Evolutionary conservation across 1,139 yeast genomes (phyloP).

Genomic region (Taphrina flavorubra): DNA sequence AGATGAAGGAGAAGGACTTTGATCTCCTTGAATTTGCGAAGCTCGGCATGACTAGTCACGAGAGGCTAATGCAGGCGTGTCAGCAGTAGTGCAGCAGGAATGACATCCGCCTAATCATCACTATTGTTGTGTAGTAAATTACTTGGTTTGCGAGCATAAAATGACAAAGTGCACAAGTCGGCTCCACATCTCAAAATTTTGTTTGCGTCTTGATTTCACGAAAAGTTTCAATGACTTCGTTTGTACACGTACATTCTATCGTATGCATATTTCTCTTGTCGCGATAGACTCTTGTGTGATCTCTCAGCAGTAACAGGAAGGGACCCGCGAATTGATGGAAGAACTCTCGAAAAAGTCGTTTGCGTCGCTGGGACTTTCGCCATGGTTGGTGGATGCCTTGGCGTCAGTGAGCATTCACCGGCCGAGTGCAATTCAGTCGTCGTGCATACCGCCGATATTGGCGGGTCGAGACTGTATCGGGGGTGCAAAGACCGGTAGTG

Average conservation of each 20-base stretch:
- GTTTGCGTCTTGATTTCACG: not conserved
- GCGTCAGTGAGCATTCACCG: slow-evolving; percentile 76
- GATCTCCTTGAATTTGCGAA: slow-evolving; percentile 34
- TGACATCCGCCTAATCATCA: not conserved
- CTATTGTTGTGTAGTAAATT: no score
- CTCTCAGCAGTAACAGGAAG: no score
- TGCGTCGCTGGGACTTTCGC: slow-evolving; percentile 72
- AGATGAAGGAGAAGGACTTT: slow-evolving; percentile 31
- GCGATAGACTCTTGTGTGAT: no score
- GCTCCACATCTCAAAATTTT: slow-evolving; percentile 24
- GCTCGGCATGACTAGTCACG: slow-evolving; percentile 38
- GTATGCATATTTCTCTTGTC: no score
- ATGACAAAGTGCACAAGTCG: not conserved
- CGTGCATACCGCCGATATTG: slow-evolving; percentile 86
- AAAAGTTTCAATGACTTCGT: no score
- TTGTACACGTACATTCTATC: no score
- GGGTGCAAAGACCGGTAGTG: slow-evolving; percentile 98
- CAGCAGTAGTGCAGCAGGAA: not conserved
- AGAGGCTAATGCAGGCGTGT: slow-evolving; percentile 19
- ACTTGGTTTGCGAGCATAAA: no score
- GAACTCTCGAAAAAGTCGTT: slow-evolving; percentile 53
- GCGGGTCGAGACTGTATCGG: slow-evolving; percentile 92
- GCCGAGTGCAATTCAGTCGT: slow-evolving; percentile 86
- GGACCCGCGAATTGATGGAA: slow-evolving; percentile 1
- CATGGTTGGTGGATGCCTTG: slow-evolving; percentile 84